Base-by-base conservation (phyloP, 306 rosid genomes). In the Notholithocarpus densiflorus region DNA sequence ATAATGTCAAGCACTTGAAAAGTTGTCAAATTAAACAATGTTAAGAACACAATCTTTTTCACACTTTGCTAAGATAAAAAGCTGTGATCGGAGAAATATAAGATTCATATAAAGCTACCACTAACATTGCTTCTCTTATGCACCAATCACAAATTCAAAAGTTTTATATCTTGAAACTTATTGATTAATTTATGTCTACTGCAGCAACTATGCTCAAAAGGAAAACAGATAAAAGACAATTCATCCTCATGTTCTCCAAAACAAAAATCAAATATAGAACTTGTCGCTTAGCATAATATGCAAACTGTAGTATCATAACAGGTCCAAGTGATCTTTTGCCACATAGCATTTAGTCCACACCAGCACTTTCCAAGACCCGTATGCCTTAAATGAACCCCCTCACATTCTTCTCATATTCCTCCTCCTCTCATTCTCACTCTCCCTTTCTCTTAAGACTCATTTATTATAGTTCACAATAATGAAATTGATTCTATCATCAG, bases 201-300 rank as follows among this genome's bases (percentile, higher is more conserved):
- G 11, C 23, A 15, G 14, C 26, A 37, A 26, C 18, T 13, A 34
- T 71, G 71, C 24, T 45, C 15, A 76, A 32, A 19, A 27, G 26
- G 51, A 70, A 78, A 40, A 76, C 62, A 70, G 23, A 40, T 40
- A 5, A 3, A 5, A 2, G 77, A 73, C 64, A 77, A 34, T 77
- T 72, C 80, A 78, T 62, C 75, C 17, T 55, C 84, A 32, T 68
- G 65, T 73, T 59, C 54, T 26, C 34, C 71, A 54, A 56, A 79
- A 12, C 71, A 51, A 13, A 75, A 80, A 61, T 40, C 62, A 62
- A 32, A 64, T 17, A 70, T 74, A 45, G 19, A 43, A 43, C 65
- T 72, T 83, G 81, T 83, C 83, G 4, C 40, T 40, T 78, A 69
- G 86, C 80, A 40, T 11, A 65, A 75, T 73, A 61, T 40, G 70